Evolutionary conservation across 768 basidiomycete genomes (phyloP).

Genomic region (Mycena metata): DNA sequence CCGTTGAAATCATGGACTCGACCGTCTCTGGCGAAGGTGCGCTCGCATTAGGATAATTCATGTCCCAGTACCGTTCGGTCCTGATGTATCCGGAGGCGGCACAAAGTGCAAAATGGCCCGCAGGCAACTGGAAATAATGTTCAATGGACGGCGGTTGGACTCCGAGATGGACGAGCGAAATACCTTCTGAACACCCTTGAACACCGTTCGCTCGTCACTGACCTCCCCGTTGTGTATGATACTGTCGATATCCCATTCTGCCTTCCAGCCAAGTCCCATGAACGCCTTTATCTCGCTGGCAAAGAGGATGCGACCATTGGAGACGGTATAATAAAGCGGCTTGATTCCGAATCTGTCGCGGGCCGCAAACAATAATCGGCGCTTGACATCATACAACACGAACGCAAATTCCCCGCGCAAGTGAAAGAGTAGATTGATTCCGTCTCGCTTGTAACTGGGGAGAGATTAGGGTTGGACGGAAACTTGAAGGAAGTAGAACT

Average conservation of each 20-base stretch:
- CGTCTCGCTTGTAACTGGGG: not conserved
- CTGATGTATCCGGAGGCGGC: not conserved
- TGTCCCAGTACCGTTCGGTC: not conserved
- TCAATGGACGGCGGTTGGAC: too few species aligned
- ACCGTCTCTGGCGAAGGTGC: not conserved
- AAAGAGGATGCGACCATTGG: too few species aligned
- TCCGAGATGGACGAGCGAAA: too few species aligned
- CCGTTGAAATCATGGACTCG: not conserved
- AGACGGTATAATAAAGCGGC: not conserved
- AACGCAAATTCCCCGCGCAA: not conserved
- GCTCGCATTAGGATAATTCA: not conserved
- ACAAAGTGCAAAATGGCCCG: not conserved
- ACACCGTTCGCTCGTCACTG: too few species aligned
- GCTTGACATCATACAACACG: not conserved
- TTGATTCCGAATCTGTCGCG: constrained; percentile 3
- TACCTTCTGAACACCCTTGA: too few species aligned
- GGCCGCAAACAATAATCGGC: not conserved
- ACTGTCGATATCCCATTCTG: too few species aligned
- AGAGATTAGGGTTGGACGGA: too few species aligned
- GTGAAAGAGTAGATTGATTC: not conserved
- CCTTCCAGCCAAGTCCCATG: too few species aligned
- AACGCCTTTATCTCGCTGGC: too few species aligned
- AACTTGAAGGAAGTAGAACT: not conserved
- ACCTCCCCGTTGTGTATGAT: too few species aligned
- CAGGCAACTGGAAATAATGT: not conserved